Evolutionary conservation across 139 green algal genomes (phyloP), one percentile per base, ranked within the genome.

Genomic region (Closterium sp.): DNA sequence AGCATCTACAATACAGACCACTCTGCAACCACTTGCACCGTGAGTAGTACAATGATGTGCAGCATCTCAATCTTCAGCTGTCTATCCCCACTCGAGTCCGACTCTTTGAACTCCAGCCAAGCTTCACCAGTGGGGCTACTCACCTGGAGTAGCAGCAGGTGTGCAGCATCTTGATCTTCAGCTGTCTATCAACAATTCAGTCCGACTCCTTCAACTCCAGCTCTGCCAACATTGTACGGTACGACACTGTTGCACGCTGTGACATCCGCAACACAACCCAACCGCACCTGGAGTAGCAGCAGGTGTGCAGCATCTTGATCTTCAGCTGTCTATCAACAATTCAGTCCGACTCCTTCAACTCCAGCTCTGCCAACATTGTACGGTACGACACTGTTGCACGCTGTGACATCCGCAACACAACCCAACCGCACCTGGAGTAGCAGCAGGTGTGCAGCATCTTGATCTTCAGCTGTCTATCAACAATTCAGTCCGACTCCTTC

Each of bases 371-470:
- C 85, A 96, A 62, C 42, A 62, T 7, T 13, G 42, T 62, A 62
- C 7, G 5, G 42, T 62, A 7, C 42, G 7, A 13, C 5, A 62
- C 11, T 70, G 10, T 70, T 17, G 45, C 11, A 70, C 45, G 10
- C 10, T 70, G 45, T 19, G 10, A 22, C 32, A 38, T 38, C 32
- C 32, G 32, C 32, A 38, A 38, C 32, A 38, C 32, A 38, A 70
- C 6, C 11, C 11, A 70, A 19, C 1, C 31, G 28, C 21, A 93
- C 92, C 92, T 93, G 3, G 34, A 95, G 96, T 98, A 98, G 94
- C 99, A n/a, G n/a, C n/a, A 99, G 24, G 99, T 95, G 38, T 97
- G 93, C 86, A 99, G 95, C 95, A 98, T 94, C 28, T 91, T 89
- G 89, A 98, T 88, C 92, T 98, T 98, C 13, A 95, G 92, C 0